Base-by-base conservation (phyloP, 208 protist species). In the Trypanosoma melophagium region DNA sequence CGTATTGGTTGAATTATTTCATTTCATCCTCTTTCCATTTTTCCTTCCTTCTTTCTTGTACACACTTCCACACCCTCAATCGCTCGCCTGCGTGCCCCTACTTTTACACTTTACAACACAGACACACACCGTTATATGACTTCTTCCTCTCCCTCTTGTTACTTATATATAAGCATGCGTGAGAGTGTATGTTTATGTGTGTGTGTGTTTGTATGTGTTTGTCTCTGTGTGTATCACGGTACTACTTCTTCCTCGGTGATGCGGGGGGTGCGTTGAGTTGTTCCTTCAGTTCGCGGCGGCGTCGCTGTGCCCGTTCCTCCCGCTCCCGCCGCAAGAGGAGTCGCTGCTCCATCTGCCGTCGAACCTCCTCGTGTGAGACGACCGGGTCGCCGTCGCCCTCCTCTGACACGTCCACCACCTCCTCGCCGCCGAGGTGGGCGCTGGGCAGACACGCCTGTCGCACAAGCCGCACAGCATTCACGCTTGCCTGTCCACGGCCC, bases 281-380 rank as follows among this genome's bases (percentile, higher is more conserved):
- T 44, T 68, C 69, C 24, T 74, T 69, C 25, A 81, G 60, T 57
- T 92, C 81, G 57, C 80, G 81, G 72, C 87, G 90, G 38, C 77
- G 68, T 40, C 84, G 79, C 62, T 77, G 75, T 51, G 75, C 83
- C 22, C 86, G 81, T 65, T 96, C 88, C 62, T 96, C 87, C 9
- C 86, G 86, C 45, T 93, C 86, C 44, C 89, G 89, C 75, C 86
- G 90, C 19, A 74, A 61, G 9, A 81, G 24, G 16, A 94, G 81
- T 16, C 87, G 88, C 31, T 76, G 51, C 78, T 94, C 86, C 86
- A 96, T 91, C 79, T 94, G 86, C 56, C 68, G 70, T 19, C 91
- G 86, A 45, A 96, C 67, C 22, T 89, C 84, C 51, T 92, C 87
- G 67, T 96, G 91, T 7, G 86, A 94, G 24, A 96, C 83, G 21